Percentiles rank a stretch among this genome's conserved stretches.
phyloP scores from a whole-genome alignment of 1,139 yeast species.

The Taphrina confusa region DNA sequence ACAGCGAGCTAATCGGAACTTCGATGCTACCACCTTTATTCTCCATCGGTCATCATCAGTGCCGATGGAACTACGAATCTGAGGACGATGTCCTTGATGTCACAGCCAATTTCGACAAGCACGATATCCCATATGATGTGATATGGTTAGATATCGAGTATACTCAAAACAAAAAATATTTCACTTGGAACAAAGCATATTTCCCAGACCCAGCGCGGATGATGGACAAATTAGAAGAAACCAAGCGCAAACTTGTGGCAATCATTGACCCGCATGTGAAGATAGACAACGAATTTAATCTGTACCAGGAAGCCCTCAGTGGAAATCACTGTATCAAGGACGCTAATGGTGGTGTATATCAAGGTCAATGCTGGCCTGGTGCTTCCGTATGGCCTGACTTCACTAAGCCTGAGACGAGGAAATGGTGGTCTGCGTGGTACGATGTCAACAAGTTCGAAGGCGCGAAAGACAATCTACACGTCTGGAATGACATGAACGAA shows the following conservation, averaged over 20 bases:
- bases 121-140: slow-evolving; percentile 80
- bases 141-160: slow-evolving; percentile 97
- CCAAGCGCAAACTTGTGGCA: slow-evolving; percentile 79
- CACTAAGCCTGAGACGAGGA: slow-evolving; percentile 61
- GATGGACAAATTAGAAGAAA: slow-evolving; percentile 62
- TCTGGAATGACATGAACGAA: slow-evolving; percentile 99
- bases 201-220: slow-evolving; percentile 75
- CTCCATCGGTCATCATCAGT: slow-evolving; percentile 89
- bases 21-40: slow-evolving; percentile 75
- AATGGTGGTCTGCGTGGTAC: slow-evolving; percentile 61
- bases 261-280: slow-evolving; percentile 93
- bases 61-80: slow-evolving; percentile 95
- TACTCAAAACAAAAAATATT: slow-evolving; percentile 79
- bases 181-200: slow-evolving; percentile 77
- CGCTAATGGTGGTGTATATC: slow-evolving; percentile 56
- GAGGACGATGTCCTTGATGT: slow-evolving; percentile 79
- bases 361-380: slow-evolving; percentile 99
- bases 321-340: slow-evolving; percentile 51
- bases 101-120: slow-evolving; percentile 65
- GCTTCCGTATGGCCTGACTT: slow-evolving; percentile 92
- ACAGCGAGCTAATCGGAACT: slow-evolving; percentile 74
- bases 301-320: slow-evolving; percentile 57
- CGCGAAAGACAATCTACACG: slow-evolving; percentile 61
- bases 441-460: slow-evolving; percentile 48
- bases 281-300: slow-evolving; percentile 56